Conservation (phyloP, 495 filamentous ascomycete genomes). For the Trichoderma virens region DNA sequence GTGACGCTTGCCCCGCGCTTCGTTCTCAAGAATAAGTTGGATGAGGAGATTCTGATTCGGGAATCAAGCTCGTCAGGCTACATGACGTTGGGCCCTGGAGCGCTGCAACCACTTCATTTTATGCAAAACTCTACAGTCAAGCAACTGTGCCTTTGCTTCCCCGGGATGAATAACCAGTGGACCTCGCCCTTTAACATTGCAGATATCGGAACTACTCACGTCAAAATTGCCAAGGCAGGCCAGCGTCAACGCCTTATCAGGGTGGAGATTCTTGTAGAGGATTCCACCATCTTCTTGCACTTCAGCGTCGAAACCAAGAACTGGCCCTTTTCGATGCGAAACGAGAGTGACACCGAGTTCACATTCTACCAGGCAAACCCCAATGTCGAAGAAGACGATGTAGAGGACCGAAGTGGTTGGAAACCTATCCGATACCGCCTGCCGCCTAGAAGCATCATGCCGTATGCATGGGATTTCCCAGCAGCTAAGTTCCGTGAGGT, state of each 20-base stretch:
- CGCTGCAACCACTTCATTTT: slow-evolving; percentile 78
- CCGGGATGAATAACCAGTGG: slow-evolving; percentile 95
- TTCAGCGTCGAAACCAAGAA: slow-evolving; percentile 82
- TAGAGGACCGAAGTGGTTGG: slow-evolving; percentile 78
- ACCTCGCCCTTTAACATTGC: slow-evolving; percentile 96
- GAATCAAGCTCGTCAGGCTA: slow-evolving; percentile 81
- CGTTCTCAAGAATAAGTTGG: slow-evolving; percentile 85
- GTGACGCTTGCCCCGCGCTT: slow-evolving; percentile 91
- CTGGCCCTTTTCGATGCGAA: slow-evolving; percentile 98
- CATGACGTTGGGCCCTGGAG: slow-evolving; percentile 64
- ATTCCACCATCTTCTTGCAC: slow-evolving; percentile 86
- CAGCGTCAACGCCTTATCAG: slow-evolving; percentile 84
- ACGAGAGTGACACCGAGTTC: slow-evolving; percentile 93
- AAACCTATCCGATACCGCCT: slow-evolving; percentile 87
- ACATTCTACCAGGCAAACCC: slow-evolving; percentile 82
- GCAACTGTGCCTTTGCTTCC: slow-evolving; percentile 87
- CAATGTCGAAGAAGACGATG: slow-evolving; percentile 69
- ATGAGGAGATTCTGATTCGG: slow-evolving; percentile 78
- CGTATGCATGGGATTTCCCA: slow-evolving; percentile 98
- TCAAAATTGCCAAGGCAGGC: slow-evolving; percentile 85
- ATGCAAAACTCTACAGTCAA: slow-evolving; percentile 70
- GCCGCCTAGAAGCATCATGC: slow-evolving; percentile 94
- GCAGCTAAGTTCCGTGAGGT: slow-evolving; percentile 94
- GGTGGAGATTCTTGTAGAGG: slow-evolving; percentile 83
- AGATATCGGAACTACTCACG: slow-evolving; percentile 80